Conservation (phyloP, 2,329 filamentous ascomycete species). For the Iodosphaeria phyllophila region DNA sequence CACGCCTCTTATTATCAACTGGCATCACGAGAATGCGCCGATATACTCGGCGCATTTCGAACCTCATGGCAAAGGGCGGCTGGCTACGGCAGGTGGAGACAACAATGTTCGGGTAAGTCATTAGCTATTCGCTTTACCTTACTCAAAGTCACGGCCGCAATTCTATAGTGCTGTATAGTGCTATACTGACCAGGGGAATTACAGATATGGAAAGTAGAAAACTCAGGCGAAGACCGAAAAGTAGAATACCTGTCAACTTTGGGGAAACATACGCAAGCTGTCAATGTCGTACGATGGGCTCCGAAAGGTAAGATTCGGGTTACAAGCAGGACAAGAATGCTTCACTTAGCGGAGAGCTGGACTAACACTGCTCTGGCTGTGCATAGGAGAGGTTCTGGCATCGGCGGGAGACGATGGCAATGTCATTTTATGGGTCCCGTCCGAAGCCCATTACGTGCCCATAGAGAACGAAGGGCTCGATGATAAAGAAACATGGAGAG, state of each 20-base stretch:
- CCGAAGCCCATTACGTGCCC: conserved; percentile 48
- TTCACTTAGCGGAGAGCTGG: conserved; percentile 2
- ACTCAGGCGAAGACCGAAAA: conserved; percentile 67
- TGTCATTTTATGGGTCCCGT: conserved; percentile 87
- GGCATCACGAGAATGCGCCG: conserved; percentile 93
- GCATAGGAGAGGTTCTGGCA: conserved; percentile 70
- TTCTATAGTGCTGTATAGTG: background rate
- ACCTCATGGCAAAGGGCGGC: conserved; percentile 70
- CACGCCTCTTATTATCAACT: conserved; percentile 89
- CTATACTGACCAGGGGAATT: conserved; percentile 1
- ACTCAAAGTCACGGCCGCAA: background rate
- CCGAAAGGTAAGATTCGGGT: conserved; percentile 51
- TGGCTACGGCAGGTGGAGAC: conserved; percentile 89
- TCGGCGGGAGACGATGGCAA: conserved; percentile 96
- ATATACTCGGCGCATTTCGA: conserved; percentile 98
- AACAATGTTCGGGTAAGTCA: conserved; percentile 74
- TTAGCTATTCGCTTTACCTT: background rate
- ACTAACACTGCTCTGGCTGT: background rate
- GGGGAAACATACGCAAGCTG: conserved; percentile 84
- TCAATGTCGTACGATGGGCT: conserved; percentile 94
- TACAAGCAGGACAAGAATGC: conserved; percentile 4
- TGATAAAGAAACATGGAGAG: conserved; percentile 91
- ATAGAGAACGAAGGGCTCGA: conserved; percentile 76
- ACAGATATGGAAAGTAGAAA: conserved; percentile 68
- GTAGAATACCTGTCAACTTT: conserved; percentile 86